These are phyloP conservation scores for Cutaneotrichosporon cyanovorans DNA, from an alignment of 1,284 basidiomycete species.

Conservation along the genomic window DNA sequence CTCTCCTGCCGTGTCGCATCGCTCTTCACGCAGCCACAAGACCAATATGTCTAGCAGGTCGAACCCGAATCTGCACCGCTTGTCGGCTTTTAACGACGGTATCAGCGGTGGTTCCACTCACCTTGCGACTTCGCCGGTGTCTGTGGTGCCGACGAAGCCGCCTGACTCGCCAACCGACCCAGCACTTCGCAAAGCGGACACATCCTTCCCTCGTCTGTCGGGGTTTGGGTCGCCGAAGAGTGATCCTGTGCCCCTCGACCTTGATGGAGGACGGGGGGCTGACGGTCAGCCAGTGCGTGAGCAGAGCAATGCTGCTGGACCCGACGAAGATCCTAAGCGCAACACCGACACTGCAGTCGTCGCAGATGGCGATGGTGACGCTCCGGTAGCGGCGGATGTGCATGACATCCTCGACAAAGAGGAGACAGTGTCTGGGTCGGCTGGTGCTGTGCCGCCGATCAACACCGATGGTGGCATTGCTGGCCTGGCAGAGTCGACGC, in stretches of 20 bases:
- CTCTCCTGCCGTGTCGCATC: too few relatives aligned
- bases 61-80: background rate
- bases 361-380: too few relatives aligned
- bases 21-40: background rate
- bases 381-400: too few relatives aligned
- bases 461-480: too few relatives aligned
- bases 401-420: too few relatives aligned
- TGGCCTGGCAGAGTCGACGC: too few relatives aligned
- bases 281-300: background rate
- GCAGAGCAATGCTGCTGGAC: background rate
- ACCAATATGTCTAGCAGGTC: background rate
- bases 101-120: background rate
- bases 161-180: slow-evolving; percentile 1
- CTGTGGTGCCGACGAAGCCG: background rate
- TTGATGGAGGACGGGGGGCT: background rate
- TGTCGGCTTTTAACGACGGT: slow-evolving; percentile 2
- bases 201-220: slow-evolving; percentile 4
- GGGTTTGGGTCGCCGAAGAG: background rate
- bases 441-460: too few relatives aligned
- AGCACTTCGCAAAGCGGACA: slow-evolving; percentile 4
- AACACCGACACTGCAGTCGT: too few relatives aligned
- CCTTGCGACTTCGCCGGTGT: background rate
- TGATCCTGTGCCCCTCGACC: background rate
- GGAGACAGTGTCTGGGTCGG: too few relatives aligned
- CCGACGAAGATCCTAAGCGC: too few relatives aligned